Evolutionary conservation across 345 rosid species (phyloP), one percentile per base, ranked within the genome.

Genomic region (Acer yangbiense): DNA sequence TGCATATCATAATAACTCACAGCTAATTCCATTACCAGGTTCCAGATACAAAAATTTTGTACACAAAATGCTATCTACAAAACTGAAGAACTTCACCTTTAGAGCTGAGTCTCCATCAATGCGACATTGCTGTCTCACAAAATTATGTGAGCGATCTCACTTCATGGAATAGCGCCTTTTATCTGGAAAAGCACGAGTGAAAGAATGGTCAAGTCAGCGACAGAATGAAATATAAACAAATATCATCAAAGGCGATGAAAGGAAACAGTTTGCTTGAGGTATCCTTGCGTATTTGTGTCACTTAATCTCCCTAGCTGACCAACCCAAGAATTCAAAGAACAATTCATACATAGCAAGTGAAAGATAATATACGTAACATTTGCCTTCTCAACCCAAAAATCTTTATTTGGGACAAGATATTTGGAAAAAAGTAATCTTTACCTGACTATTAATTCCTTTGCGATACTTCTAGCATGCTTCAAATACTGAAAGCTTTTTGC

Each of bases 391-490:
- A 32, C 9, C 9, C 29, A 27, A 25, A 64, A 63, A 63, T 6
- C 8, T 43, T 71, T 35, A 46, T 18, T 43, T n/a, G 17, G 12
- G 13, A 57, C 10, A 32, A 35, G 5, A 73, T 41, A 60, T 14
- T 14, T 35, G 12, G 14, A 0, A 7, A 52, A n/a, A 18, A 48
- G 48, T 64, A 18, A 64, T 39, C 17, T 20, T 2, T 65, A 75
- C 83, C 81, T 81, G 50, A 23, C 68, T 74, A 75, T 20, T 46
- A 86, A 76, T 60, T 90, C 85, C 83, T 76, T 77, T 17, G 92
- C 94, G 65, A 80, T 76, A 72, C 82, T 82, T 85, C 86, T 83
- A 14, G 91, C 91, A 54, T 71, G 85, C 61, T 82, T 81, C 77
- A 93, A 54, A 23, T 55, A 74, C 83, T 80, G 84, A 17, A 76